Evolutionary conservation across 306 rosid species (phyloP).

Genomic region (Prunus mira): DNA sequence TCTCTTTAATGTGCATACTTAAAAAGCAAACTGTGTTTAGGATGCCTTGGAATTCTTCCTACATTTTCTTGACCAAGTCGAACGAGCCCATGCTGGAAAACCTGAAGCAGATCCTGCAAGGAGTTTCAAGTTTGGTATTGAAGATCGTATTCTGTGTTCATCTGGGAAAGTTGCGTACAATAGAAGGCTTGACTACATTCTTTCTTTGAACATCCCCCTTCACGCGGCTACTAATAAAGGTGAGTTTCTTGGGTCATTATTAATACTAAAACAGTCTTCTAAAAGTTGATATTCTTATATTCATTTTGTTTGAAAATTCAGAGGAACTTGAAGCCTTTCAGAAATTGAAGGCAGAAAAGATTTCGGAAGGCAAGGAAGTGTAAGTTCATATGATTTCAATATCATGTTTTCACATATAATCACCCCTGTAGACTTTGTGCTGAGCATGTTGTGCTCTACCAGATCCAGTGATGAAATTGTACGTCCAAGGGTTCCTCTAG

Average conservation of each 20-base stretch:
- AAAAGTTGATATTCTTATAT: slow-evolving; percentile 21
- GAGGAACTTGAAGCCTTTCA: slow-evolving; percentile 74
- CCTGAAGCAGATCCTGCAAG: slow-evolving; percentile 71
- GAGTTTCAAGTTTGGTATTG: slow-evolving; percentile 93
- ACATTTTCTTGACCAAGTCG: slow-evolving; percentile 94
- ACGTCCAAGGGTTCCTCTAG: slow-evolving; percentile 95
- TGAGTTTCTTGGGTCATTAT: slow-evolving; percentile 21
- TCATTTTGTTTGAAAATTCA: slow-evolving; percentile 43
- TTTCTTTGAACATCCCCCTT: slow-evolving; percentile 84
- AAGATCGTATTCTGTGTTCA: slow-evolving; percentile 86
- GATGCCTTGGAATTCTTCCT: slow-evolving; percentile 99
- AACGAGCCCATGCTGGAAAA: slow-evolving; percentile 62
- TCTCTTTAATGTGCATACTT: slow-evolving; percentile 13
- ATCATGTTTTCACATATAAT: slow-evolving; percentile 16
- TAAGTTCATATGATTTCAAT: slow-evolving; percentile 42
- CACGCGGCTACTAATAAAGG: slow-evolving; percentile 89
- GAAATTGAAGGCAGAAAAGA: slow-evolving; percentile 68
- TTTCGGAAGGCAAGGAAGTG: slow-evolving; percentile 86
- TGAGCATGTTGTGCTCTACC: slow-evolving; percentile 36
- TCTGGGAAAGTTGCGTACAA: slow-evolving; percentile 96
- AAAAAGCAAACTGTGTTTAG: slow-evolving; percentile 37
- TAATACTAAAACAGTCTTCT: slow-evolving; percentile 2
- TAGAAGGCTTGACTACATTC: slow-evolving; percentile 83
- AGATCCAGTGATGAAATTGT: slow-evolving; percentile 75
- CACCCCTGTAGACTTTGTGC: slow-evolving; percentile 14